Base-by-base conservation (phyloP, 2,329 filamentous ascomycete species). In the Fusarium tjaetaba region DNA sequence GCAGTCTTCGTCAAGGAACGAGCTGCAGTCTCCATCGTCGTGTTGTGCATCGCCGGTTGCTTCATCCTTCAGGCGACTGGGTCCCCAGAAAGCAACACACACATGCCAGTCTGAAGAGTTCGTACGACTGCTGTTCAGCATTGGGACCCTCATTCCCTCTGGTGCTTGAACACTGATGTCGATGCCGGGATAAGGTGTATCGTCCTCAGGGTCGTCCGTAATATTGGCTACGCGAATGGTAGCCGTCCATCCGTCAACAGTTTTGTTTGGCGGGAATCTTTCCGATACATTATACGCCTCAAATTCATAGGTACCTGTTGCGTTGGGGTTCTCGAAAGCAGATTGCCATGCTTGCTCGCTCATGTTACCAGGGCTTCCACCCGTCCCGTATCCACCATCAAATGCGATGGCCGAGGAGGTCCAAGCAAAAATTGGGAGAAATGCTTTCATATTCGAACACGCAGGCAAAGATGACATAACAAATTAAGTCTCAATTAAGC, bases 161-260 rank as follows among this genome's bases (percentile, higher is more conserved):
- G 60, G 68, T 51, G 66, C 68, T 60, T 70, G 51, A 28, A 70
- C 26, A 18, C 68, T 45, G 28, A 65, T 59, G 34, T 65, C 66
- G 8, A 43, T 59, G 22, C 66, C 66, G 22, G 46, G 66, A 34
- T 65, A 65, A 24, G 66, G 46, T 20, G 39, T n/a, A 26, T 57
- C 49, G 8, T 26, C 41, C 20, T 43, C 52, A n/a, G 66, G 51
- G n/a, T 70, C 67, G 10, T 60, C 46, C 11, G 66, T 60, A 22
- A 70, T 55, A 18, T 70, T 70, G n/a, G 66, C 66, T 39, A 70
- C 67, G 16, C 41, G 59, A 38, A 70, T 70, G 15, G 65, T 65
- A 24, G 67, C 60, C 22, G 38, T 41, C 60, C 66, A 65, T 26
- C 52, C 60, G 39, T 38, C 38, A 28, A 70, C 41, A 18, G 46